A percentile compares a stretch with the other conserved stretches of the same genome.
phyloP scores from a whole-genome alignment of 208 protist species.

The Eutreptiella sp. region DNA sequence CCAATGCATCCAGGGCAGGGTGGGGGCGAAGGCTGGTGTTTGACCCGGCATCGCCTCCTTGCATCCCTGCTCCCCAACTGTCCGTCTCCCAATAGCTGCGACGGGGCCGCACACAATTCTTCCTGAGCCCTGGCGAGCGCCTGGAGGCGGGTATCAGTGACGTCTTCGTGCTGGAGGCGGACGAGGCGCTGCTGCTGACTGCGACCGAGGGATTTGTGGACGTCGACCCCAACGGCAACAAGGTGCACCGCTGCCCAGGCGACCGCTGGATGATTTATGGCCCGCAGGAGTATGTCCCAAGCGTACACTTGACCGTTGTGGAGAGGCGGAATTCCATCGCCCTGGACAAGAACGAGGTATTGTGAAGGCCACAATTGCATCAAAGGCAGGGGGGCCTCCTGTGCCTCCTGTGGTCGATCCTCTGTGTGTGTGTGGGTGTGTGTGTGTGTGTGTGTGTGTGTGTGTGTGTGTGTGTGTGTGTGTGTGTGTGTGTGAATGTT shows the following conservation, averaged over 20 bases:
- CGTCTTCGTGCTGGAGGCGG: conserved; percentile 34
- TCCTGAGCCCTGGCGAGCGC: conserved; percentile 54
- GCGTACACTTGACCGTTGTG: conserved; percentile 76
- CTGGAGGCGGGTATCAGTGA: conserved; percentile 40
- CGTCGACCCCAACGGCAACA: no score
- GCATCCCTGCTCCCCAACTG: no score
- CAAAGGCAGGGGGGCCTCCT: no score
- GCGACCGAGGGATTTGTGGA: conserved; percentile 45
- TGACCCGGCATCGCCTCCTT: no score
- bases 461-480: no score
- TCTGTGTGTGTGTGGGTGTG: no score
- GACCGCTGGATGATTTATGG: conserved; percentile 88
- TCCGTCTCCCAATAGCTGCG: conserved; percentile 29
- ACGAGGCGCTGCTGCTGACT: conserved; percentile 60
- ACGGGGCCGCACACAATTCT: conserved; percentile 45
- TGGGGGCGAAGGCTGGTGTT: no score
- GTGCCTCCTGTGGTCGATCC: no score
- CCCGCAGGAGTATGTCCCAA: conserved; percentile 79
- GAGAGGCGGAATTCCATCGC: conserved; percentile 72
- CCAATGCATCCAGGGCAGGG: no score
- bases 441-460: no score
- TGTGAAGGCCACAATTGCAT: no score
- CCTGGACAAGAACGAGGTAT: conserved; percentile 83
- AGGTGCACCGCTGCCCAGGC: conserved; percentile 38
- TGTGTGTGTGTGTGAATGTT: no score